phyloP scores from a whole-genome alignment of 2,329 filamentous ascomycete genomes.

The Botrytis elliptica region DNA sequence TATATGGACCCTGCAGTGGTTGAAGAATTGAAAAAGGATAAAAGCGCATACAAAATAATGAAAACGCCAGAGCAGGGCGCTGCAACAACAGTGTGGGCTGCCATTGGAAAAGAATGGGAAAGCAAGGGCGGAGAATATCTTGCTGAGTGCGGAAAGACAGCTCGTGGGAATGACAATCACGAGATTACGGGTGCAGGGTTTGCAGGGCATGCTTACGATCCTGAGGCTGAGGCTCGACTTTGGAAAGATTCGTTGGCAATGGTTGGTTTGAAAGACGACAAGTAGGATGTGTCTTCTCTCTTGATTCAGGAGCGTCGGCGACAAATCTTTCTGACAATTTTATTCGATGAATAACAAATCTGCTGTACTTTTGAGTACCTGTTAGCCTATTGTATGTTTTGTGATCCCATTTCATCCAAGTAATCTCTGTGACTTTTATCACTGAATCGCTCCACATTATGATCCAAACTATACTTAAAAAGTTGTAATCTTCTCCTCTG shows the following conservation, averaged over 20 bases:
- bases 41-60: background rate
- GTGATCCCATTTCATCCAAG: background rate
- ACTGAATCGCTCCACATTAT: background rate
- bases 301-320: background rate
- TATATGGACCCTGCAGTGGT: background rate
- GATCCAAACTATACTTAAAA: background rate
- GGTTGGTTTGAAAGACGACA: constrained; percentile 34
- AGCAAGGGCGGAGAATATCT: constrained; percentile 49
- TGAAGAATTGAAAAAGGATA: background rate
- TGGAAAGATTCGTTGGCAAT: constrained; percentile 44
- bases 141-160: constrained; percentile 40
- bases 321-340: background rate
- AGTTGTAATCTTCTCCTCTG: background rate
- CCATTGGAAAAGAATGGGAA: constrained; percentile 36
- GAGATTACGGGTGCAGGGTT: constrained; percentile 32
- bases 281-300: background rate
- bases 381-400: background rate
- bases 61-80: constrained; percentile 40
- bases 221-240: constrained; percentile 42
- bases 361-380: background rate
- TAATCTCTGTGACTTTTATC: background rate
- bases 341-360: background rate
- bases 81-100: constrained; percentile 46
- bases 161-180: constrained; percentile 34
- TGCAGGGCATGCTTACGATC: constrained; percentile 39